Evolutionary conservation across 768 basidiomycete genomes (phyloP).

Genomic region (Pleurotus tuoliensis): DNA sequence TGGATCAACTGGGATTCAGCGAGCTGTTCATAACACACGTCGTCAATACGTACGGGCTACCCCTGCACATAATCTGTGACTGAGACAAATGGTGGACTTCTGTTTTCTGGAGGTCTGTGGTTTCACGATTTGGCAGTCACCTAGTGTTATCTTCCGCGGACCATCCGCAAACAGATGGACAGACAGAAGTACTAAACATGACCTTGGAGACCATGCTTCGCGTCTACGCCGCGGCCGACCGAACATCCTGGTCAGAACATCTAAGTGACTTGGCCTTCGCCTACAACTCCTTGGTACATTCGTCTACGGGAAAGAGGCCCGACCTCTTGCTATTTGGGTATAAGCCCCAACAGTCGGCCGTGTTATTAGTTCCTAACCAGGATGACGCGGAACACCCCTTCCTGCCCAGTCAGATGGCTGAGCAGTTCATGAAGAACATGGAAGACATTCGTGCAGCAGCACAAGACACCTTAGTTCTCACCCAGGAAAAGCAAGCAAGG

Average conservation of each 20-base stretch:
- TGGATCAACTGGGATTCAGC: constrained; percentile 19
- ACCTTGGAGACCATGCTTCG: constrained; percentile 18
- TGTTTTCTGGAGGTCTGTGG: constrained; percentile 23
- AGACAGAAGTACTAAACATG: constrained; percentile 25
- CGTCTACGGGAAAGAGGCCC: too few relatives aligned
- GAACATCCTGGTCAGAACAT: constrained; percentile 20
- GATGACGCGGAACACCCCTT: too few relatives aligned
- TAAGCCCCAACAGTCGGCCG: too few relatives aligned
- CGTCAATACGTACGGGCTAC: constrained; percentile 17
- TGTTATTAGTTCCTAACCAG: too few relatives aligned
- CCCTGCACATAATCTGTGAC: background rate
- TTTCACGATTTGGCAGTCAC: constrained; percentile 11
- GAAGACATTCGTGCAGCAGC: too few relatives aligned
- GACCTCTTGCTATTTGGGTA: too few relatives aligned
- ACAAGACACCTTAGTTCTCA: too few relatives aligned
- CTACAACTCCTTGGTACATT: too few relatives aligned
- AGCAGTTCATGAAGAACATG: too few relatives aligned
- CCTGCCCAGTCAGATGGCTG: too few relatives aligned
- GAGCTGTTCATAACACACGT: constrained; percentile 17
- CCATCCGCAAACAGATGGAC: constrained; percentile 36
- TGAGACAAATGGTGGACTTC: constrained; percentile 11
- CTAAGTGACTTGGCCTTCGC: too few relatives aligned
- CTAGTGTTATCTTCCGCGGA: constrained; percentile 24
- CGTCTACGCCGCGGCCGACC: constrained; percentile 15
- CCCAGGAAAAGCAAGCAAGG: too few relatives aligned